phyloP scores from a whole-genome alignment of 2,329 filamentous ascomycete species.

The Neobulgaria alba region DNA sequence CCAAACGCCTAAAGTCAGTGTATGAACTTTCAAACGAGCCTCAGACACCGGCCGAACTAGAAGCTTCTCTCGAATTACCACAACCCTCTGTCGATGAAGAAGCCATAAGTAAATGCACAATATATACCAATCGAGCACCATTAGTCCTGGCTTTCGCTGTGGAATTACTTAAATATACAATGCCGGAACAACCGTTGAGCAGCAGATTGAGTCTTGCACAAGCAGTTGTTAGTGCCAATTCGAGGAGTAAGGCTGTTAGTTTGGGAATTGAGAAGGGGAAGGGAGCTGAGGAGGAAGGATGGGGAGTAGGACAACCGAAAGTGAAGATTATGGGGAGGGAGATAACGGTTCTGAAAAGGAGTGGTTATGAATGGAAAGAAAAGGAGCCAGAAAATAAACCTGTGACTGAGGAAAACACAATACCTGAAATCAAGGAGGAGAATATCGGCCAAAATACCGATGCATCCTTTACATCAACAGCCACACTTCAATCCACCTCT shows the following conservation, averaged over 20 bases:
- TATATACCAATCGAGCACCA: constrained; percentile 75
- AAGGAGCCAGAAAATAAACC: constrained; percentile 4
- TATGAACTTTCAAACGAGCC: constrained; percentile 24
- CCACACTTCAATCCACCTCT: neutral
- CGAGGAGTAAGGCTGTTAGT: constrained; percentile 64
- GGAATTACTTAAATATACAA: constrained; percentile 65
- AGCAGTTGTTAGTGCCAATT: constrained; percentile 75
- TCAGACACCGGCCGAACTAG: constrained; percentile 46
- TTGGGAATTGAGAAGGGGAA: constrained; percentile 60
- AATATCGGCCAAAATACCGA: no score
- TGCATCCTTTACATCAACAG: neutral
- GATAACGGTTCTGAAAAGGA: constrained; percentile 66
- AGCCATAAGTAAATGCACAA: constrained; percentile 44
- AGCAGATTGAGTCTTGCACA: constrained; percentile 76
- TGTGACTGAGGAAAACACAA: neutral
- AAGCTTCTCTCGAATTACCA: constrained; percentile 54
- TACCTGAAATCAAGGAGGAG: neutral
- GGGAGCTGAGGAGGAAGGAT: constrained; percentile 60
- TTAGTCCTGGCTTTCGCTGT: constrained; percentile 74
- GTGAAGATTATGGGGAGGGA: constrained; percentile 66
- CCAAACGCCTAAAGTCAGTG: constrained; percentile 22
- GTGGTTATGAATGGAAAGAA: constrained; percentile 55
- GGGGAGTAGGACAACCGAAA: constrained; percentile 63
- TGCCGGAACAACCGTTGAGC: constrained; percentile 79
- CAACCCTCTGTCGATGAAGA: constrained; percentile 45